phyloP scores from a whole-genome alignment of 1,284 basidiomycete genomes.

The Ganoderma leucocontextum region DNA sequence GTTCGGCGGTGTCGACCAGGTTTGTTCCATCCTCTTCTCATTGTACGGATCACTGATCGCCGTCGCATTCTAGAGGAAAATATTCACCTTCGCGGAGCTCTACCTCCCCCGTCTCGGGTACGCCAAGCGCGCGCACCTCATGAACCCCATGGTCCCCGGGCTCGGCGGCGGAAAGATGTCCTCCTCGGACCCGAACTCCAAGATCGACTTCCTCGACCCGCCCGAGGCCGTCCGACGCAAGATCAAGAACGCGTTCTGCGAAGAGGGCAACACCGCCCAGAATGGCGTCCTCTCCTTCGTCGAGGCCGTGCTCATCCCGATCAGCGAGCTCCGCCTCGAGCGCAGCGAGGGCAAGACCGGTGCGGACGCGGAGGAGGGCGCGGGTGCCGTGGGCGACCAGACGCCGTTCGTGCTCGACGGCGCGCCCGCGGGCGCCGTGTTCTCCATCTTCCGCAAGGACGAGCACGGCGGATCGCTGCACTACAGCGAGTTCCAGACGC shows the following conservation, averaged over 20 bases:
- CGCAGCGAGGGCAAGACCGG: constrained; percentile 51
- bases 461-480: constrained; percentile 90
- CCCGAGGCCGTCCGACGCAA: constrained; percentile 88
- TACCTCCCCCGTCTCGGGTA: constrained; percentile 96
- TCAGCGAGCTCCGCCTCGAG: constrained; percentile 79
- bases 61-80: constrained; percentile 80
- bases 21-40: constrained; percentile 39
- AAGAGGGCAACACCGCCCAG: constrained; percentile 89
- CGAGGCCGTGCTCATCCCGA: constrained; percentile 89
- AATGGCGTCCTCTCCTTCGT: constrained; percentile 95
- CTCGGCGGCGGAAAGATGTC: constrained; percentile 98
- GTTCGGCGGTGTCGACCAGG: constrained; percentile 98
- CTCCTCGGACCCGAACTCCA: constrained; percentile 95
- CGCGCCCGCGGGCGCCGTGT: constrained; percentile 86
- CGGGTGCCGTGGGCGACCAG: constrained; percentile 54
- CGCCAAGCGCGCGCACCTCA: constrained; percentile 94
- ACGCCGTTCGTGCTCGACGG: constrained; percentile 69
- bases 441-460: constrained; percentile 79
- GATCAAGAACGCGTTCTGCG: constrained; percentile 93
- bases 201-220: constrained; percentile 97
- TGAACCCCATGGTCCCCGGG: constrained; percentile 99
- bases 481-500: constrained; percentile 71
- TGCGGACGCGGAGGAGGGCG: constrained; percentile 51
- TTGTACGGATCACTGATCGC: not conserved
- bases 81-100: constrained; percentile 97